A percentile compares a stretch with the other conserved stretches of the same genome.
Conservation (phyloP, 2,329 filamentous ascomycete genomes). For the Calonectria crousiana region DNA sequence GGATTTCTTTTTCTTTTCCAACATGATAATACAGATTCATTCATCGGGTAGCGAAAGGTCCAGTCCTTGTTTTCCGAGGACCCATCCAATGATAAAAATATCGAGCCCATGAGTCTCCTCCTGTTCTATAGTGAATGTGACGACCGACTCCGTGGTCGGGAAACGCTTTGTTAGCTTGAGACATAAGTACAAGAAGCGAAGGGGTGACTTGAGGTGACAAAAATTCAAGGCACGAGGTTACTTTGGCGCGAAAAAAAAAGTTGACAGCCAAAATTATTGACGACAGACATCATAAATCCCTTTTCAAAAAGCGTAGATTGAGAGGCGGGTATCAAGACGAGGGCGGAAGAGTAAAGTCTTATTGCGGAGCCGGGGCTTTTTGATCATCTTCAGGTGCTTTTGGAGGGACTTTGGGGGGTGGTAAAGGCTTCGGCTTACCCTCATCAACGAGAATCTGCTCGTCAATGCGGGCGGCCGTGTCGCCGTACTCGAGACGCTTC, state of each 20-base stretch:
- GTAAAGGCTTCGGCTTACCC: slow-evolving; percentile 56
- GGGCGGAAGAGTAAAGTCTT: background rate
- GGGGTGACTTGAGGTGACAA: slow-evolving; percentile 9
- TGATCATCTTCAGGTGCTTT: background rate
- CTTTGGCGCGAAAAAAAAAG: background rate
- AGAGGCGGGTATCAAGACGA: slow-evolving; percentile 5
- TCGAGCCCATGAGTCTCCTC: background rate
- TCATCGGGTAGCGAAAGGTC: slow-evolving; percentile 3
- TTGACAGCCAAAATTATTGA: background rate
- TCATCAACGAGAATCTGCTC: slow-evolving; percentile 76
- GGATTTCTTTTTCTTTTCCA: slow-evolving; percentile 4
- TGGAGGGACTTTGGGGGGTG: slow-evolving; percentile 3
- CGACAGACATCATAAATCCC: background rate
- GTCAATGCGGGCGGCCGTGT: slow-evolving; percentile 66
- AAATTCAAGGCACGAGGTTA: slow-evolving; percentile 5
- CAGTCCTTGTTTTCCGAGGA: background rate
- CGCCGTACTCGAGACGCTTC: slow-evolving; percentile 84
- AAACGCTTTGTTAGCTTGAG: slow-evolving; percentile 19
- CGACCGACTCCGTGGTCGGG: slow-evolving; percentile 21
- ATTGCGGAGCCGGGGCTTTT: slow-evolving; percentile 10
- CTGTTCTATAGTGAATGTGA: slow-evolving; percentile 23
- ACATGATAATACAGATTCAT: slow-evolving; percentile 23
- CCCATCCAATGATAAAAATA: slow-evolving; percentile 19
- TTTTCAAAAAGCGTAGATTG: slow-evolving; percentile 4
- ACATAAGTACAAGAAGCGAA: slow-evolving; percentile 29